These are phyloP conservation scores for Arthrobotrys musiformis DNA, from an alignment of 2,329 filamentous ascomycete genomes.

Conservation along the genomic window DNA sequence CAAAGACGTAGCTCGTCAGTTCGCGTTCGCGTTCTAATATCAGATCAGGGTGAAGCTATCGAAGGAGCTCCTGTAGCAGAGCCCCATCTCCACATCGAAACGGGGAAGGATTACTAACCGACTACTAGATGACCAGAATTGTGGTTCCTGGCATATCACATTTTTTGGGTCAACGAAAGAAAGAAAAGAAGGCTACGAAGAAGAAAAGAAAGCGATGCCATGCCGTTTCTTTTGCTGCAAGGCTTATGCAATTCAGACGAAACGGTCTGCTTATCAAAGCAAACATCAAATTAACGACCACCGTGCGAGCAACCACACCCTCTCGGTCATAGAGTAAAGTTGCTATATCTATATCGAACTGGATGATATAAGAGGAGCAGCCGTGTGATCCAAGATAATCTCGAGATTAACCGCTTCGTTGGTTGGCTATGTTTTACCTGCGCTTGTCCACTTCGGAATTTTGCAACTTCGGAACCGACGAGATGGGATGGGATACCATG, in stretches of 20 bases:
- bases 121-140: conserved; percentile 14
- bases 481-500: conserved; percentile 28
- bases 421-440: neutral
- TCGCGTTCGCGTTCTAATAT: conserved; percentile 14
- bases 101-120: conserved; percentile 36
- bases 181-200: too few species aligned
- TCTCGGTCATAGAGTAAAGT: neutral
- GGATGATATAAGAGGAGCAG: neutral
- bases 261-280: conserved; percentile 42
- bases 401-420: conserved; percentile 30
- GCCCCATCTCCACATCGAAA: conserved; percentile 44
- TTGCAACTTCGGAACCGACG: conserved; percentile 44
- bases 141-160: conserved; percentile 29
- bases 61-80: conserved; percentile 39
- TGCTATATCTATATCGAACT: neutral
- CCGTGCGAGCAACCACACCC: conserved; percentile 8
- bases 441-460: conserved; percentile 19
- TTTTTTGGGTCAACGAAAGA: conserved; percentile 8
- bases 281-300: conserved; percentile 8
- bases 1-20: neutral
- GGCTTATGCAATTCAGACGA: conserved; percentile 12
- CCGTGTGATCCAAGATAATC: conserved; percentile 17
- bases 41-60: conserved; percentile 23
- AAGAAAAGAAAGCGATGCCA: neutral
- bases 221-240: neutral